Percentiles rank a stretch among this genome's conserved stretches.
Evolutionary conservation across 768 basidiomycete genomes (phyloP).

Genomic region (Lentinula raphanica): DNA sequence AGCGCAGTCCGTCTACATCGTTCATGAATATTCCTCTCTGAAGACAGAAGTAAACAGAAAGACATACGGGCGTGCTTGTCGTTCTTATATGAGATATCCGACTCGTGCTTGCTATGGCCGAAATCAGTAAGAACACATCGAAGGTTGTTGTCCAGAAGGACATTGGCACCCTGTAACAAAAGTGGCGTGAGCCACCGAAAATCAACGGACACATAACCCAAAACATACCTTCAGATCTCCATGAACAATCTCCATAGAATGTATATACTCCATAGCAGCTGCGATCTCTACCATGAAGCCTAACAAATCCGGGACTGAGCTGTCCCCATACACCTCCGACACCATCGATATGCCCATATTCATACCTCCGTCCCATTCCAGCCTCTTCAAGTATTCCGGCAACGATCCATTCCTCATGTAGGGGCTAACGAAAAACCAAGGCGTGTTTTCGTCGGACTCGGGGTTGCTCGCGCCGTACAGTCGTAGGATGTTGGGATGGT

Average conservation of each 20-base stretch:
- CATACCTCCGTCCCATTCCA: background rate
- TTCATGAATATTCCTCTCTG: background rate
- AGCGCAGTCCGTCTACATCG: slow-evolving; percentile 33
- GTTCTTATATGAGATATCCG: slow-evolving; percentile 37
- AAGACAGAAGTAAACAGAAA: background rate
- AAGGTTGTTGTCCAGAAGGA: slow-evolving; percentile 41
- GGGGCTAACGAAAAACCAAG: slow-evolving; percentile 48
- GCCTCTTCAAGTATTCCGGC: slow-evolving; percentile 30
- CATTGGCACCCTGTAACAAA: slow-evolving; percentile 38
- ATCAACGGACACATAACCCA: background rate
- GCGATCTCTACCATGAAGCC: slow-evolving; percentile 43
- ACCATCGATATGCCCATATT: background rate
- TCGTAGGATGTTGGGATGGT: slow-evolving; percentile 44
- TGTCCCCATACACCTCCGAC: slow-evolving; percentile 1
- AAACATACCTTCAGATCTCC: slow-evolving; percentile 46
- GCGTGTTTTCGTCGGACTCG: slow-evolving; percentile 28
- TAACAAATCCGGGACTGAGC: slow-evolving; percentile 22
- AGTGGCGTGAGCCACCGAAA: background rate
- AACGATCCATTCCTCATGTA: slow-evolving; percentile 43
- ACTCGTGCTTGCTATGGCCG: slow-evolving; percentile 46
- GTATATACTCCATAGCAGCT: slow-evolving; percentile 50
- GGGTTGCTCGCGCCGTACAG: slow-evolving; percentile 51
- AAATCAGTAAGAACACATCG: slow-evolving; percentile 52
- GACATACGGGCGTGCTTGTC: slow-evolving; percentile 22
- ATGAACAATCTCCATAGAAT: slow-evolving; percentile 40